Evolutionary conservation across 1,284 basidiomycete species (phyloP), one percentile per base, ranked within the genome.

Genomic region (Tylopilus sp.): DNA sequence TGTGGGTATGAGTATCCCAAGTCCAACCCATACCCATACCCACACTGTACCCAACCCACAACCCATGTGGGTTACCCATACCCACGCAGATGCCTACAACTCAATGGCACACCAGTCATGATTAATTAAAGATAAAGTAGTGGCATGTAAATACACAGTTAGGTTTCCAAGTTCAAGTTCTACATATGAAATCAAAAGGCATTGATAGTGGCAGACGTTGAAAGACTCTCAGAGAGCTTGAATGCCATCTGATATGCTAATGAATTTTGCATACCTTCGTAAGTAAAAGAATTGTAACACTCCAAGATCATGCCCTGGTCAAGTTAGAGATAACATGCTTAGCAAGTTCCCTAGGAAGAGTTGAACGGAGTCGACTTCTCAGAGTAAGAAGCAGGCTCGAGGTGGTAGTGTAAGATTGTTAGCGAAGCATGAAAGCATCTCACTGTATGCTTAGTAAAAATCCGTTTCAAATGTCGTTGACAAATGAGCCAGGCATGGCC

Each of bases 331-430:
- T 88, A 38, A 87, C 85, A 65, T 88, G 88, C 78, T 90, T 89
- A 53, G 87, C 86, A 32, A 89, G 82, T 74, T 90, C 90, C 75
- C 89, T 89, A 57, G 92, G 92, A 32, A 94, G 88, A 79, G 94
- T 93, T 53, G 94, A 83, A 69, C 92, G 90, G 60, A 93, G 92
- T 94, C 22, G 91, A 91, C 81, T 92, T 91, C 84, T 92, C 92
- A 71, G 91, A 92, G 86, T 94, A 93, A 2, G 87, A 84, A 52
- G 92, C 91, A 70, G 94, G 88, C 80, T 92, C 87, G 88, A 83
- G 57, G 15, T 29, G 8, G 2, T 6, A 3, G 19, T 1, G 29
- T 78, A n/a, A 67, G 60, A 29, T n/a, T 9, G 2, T n/a, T 49
- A 49, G 32, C 19, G 51, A 1, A 2, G 44, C 22, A 3, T 0